Base-by-base conservation (phyloP, 768 basidiomycete species). In the Lyophyllum semitale region DNA sequence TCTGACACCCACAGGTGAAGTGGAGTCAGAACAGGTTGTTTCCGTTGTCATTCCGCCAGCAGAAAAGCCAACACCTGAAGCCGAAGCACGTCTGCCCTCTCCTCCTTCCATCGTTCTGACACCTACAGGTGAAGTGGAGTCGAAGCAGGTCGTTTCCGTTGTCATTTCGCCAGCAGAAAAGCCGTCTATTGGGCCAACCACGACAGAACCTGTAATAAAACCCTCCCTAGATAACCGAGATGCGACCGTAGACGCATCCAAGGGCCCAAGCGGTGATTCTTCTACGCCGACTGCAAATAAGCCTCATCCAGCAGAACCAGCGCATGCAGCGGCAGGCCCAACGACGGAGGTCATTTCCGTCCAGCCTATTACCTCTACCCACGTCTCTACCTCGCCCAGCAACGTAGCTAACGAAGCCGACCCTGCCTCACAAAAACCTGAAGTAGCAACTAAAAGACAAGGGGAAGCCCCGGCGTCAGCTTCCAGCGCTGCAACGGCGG, bases 21-120 rank as follows among this genome's bases (percentile, higher is more conserved):
- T 12, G 29, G 30, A 27, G 11, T 29, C 52, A 20, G n/a, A 23
- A 15, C 33, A n/a, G 44, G 26, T 44, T n/a, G n/a, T n/a, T n/a
- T n/a, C n/a, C n/a, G n/a, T n/a, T n/a, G n/a, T n/a, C n/a, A n/a
- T n/a, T n/a, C n/a, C n/a, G n/a, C n/a, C n/a, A n/a, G n/a, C n/a
- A n/a, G n/a, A n/a, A n/a, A n/a, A n/a, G n/a, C n/a, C n/a, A n/a
- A n/a, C 9, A 17, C 5, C 46, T 13, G 27, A 12, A 33, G 22
- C 22, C 2, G 38, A 43, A 5, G 50, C 22, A 26, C 20, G 44
- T 43, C 29, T 47, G 5, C 13, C 44, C n/a, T 54, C 55, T 1
- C 46, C 53, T 26, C 59, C 59, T 15, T 44, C 50, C 6, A 54
- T 60, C 20, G 49, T 57, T n/a, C 27, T 60, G 44, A 54, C 52